Evolutionary conservation across 2,329 filamentous ascomycete genomes (phyloP), one percentile per base, ranked within the genome.

Genomic region (Bertia moriformis): DNA sequence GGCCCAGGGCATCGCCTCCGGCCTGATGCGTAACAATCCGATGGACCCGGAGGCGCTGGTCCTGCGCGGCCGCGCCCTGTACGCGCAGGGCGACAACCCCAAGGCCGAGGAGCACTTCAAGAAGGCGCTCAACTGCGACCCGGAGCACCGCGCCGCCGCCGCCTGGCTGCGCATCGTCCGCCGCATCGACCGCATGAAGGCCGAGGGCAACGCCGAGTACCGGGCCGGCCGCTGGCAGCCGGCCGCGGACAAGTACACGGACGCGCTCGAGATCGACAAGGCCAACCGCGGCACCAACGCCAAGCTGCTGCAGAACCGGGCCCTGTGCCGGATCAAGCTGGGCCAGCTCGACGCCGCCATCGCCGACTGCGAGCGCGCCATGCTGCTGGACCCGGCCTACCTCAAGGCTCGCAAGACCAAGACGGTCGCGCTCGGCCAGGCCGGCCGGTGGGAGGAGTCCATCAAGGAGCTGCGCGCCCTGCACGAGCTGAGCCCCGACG

Each of bases 11-110:
- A 77, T 96, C 40, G 86, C 87, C 50, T 94, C 95, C 75, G 74
- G 73, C 2, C 62, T 98, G 48, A 68, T 98, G 45, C 77, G 91
- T 39, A 69, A 73, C 53, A 96, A 96, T 64, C 86, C 69, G 56
- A 82, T 88, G 54, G 91, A 98, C 52, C 88, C 91, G 2, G 91
- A 98, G 61, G 91, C 89, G 1, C 66, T 98, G 45, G 84, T 95
- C 4, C 73, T 98, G 39, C 77, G 89, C 37, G 91, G 89, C 18
- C 77, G 87, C 45, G 82, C 86, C 14, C 70, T 94, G 38, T 96
- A 96, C 51, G 79, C 79, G 3, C 84, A 91, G 55, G 91, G 91
- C 20, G 91, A 98, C 49, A 94, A 94, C 52, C 83, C 93, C 2
- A 93, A 95, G 67, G 89, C 91, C 2, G 72, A 94, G 33, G 83